Percentiles rank a stretch among this genome's conserved stretches.
Evolutionary conservation across 169 alveolate genomes (phyloP).

Genomic region (Plasmodium inui): DNA sequence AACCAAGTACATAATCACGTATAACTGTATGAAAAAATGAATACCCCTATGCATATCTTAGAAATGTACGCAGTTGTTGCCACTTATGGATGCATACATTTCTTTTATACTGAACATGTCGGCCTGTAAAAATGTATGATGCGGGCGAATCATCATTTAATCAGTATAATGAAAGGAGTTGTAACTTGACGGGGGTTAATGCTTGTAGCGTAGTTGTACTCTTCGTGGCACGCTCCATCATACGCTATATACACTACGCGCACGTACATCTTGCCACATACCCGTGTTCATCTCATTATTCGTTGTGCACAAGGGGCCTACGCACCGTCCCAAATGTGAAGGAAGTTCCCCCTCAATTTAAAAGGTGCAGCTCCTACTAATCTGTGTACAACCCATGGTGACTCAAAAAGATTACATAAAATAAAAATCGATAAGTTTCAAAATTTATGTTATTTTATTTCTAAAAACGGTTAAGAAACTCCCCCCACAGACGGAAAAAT

Average conservation of each 20-base stretch:
- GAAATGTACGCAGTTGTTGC: background rate
- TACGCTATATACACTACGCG: background rate
- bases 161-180: background rate
- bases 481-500: background rate
- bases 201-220: background rate
- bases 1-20: background rate
- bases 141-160: background rate
- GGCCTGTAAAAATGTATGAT: background rate
- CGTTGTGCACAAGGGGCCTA: background rate
- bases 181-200: background rate
- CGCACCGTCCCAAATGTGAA: background rate
- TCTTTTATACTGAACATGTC: background rate
- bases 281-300: background rate
- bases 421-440: background rate
- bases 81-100: background rate
- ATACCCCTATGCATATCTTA: slow-evolving; percentile 1
- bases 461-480: background rate
- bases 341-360: background rate
- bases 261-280: too few relatives aligned
- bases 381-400: background rate
- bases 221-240: background rate
- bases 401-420: background rate
- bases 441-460: background rate
- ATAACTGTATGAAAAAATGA: background rate
- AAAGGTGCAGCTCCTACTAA: background rate